Percentiles rank a stretch among this genome's conserved stretches.
Conservation (phyloP, 2,329 filamentous ascomycete species). For the Nothophoma quercina region DNA sequence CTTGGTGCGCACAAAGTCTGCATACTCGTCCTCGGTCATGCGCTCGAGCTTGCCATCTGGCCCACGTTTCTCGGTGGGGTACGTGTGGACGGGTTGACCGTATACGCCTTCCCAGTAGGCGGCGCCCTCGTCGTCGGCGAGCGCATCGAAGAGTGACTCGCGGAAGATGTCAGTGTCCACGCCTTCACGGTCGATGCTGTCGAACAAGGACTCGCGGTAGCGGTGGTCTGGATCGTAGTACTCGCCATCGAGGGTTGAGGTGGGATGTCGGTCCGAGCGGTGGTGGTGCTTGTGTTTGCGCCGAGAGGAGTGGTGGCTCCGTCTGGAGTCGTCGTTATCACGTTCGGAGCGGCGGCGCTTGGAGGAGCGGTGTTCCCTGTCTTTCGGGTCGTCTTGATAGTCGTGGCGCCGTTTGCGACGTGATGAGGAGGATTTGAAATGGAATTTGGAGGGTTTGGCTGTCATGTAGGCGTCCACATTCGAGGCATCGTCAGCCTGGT, state of each 20-base stretch:
- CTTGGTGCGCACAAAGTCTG: constrained; percentile 78
- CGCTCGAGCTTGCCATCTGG: constrained; percentile 69
- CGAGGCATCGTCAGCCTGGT: constrained; percentile 30
- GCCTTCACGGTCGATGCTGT: constrained; percentile 31
- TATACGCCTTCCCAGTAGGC: constrained; percentile 97
- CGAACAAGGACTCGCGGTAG: constrained; percentile 44
- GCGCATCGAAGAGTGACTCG: constrained; percentile 93
- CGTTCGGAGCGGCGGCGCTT: constrained; percentile 26
- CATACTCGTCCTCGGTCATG: constrained; percentile 95
- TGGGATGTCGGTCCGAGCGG: constrained; percentile 28
- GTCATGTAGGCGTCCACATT: constrained; percentile 32
- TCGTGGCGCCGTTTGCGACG: constrained; percentile 29
- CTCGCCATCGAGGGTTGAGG: constrained; percentile 37
- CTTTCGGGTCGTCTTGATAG: constrained; percentile 17
- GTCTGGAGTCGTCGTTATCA: constrained; percentile 17
- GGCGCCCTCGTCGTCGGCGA: constrained; percentile 96
- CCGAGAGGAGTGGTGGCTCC: constrained; percentile 21
- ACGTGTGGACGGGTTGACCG: constrained; percentile 89
- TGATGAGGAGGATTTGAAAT: constrained; percentile 47
- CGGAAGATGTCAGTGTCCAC: constrained; percentile 75
- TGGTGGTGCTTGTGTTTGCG: constrained; percentile 31
- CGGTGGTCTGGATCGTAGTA: constrained; percentile 43
- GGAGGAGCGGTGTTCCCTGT: constrained; percentile 8
- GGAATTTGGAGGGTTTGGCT: constrained; percentile 47
- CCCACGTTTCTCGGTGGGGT: constrained; percentile 65